Conservation (phyloP, 2,329 filamentous ascomycete species). For the Gnomoniopsis sp. region DNA sequence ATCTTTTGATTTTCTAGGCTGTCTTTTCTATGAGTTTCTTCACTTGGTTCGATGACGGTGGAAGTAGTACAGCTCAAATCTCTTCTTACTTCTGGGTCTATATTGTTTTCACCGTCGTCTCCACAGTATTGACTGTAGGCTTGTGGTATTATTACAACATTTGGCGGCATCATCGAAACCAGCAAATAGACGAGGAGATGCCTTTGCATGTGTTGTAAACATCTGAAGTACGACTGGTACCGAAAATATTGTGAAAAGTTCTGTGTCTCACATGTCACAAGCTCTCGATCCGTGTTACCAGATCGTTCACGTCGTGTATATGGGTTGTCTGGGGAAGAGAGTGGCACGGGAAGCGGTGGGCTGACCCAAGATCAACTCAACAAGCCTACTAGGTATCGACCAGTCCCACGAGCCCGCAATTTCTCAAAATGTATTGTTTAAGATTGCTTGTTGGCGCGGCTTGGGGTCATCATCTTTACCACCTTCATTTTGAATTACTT, state of each 20-base stretch:
- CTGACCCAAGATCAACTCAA: too few species aligned
- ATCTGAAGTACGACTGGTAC: background rate
- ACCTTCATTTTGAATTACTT: too few species aligned
- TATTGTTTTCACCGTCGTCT: conserved; percentile 1
- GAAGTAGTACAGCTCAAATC: conserved; percentile 6
- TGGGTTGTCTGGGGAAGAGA: too few species aligned
- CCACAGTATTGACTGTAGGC: conserved; percentile 1
- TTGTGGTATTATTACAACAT: conserved; percentile 11
- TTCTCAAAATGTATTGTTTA: too few species aligned
- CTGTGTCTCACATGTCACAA: background rate
- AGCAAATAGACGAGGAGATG: background rate
- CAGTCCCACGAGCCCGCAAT: too few species aligned
- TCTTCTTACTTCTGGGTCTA: conserved; percentile 24
- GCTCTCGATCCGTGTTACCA: too few species aligned
- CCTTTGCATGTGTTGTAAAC: background rate
- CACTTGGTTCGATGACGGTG: conserved; percentile 19
- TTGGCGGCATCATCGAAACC: background rate
- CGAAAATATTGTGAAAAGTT: too few species aligned
- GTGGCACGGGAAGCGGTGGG: too few species aligned
- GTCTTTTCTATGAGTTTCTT: conserved; percentile 26
- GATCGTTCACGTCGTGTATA: too few species aligned
- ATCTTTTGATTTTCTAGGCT: conserved; percentile 12
- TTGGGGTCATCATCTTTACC: too few species aligned
- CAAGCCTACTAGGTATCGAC: too few species aligned
- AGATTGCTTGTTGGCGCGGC: too few species aligned